Base-by-base conservation (phyloP, 2,329 filamentous ascomycete species). In the Ceratocystis cacaofunesta region DNA sequence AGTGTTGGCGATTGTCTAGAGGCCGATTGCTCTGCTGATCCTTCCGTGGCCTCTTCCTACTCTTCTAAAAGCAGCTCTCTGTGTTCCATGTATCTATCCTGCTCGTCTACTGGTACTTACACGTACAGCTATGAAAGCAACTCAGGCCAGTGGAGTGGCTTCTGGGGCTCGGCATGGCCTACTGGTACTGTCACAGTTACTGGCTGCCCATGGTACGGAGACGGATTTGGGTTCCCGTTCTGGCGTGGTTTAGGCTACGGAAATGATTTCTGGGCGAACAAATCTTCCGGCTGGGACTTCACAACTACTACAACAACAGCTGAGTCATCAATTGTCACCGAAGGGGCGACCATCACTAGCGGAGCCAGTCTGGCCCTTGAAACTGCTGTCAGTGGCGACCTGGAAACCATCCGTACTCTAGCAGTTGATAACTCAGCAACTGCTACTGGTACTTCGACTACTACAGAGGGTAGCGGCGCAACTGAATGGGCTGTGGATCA, bases 191-290 rank as follows among this genome's bases (percentile, higher is more conserved):
- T 71, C 30, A 71, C 70, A 17, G 69, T 71, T 19, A 71, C 70
- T 7, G 70, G 70, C 2, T 71, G 70, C 61, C 69, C 70, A 4
- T 71, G 70, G 65, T 64, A 70, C 32, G 70, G 69, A 65, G 65
- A 68, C 46, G 69, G 69, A 17, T 70, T 68, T 30, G 67, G 67
- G 36, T 68, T 68, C 36, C 68, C 68, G 19, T 69, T 69, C 62
- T 71, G 70, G 70, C 68, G 65, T 5, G 69, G 67, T 6, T 64
- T 68, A n/a, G 69, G 70, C 32, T 68, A 68, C 36, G 68, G 67
- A 55, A 64, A 66, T 22, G 67, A 64, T 2, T 69, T 69, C 66
- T 70, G 69, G 69, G 65, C 66, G 25, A 32, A 67, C 44, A 60
- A 67, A 62, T 65, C 67, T 2, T 64, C 69, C 5, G 70, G 70